Evolutionary conservation across 306 rosid species (phyloP), one percentile per base, ranked within the genome.

Genomic region (Lathyrus aphaca): DNA sequence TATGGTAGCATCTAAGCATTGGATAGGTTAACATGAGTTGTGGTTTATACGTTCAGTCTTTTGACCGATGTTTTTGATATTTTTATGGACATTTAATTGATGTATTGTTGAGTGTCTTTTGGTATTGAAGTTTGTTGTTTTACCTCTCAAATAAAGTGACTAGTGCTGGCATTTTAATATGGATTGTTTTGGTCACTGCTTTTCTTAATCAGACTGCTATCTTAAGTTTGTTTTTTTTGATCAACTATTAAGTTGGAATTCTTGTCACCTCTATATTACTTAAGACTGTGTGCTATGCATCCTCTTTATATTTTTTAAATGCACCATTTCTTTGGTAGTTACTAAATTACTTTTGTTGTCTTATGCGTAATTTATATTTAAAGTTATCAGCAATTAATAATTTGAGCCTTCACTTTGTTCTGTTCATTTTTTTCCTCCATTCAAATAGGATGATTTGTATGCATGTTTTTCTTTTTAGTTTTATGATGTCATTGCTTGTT

Each of bases 401-500:
- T 5, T 75, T 58, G 38, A 38, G 18, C 44, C 15, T 14, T 67
- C 18, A 61, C 40, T 14, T 48, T 45, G 32, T 35, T 67, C 16
- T 57, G 6, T 18, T 45, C 4, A 10, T 69, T 17, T 69, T 38
- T 43, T 44, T 17, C 30, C 17, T 55, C 18, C 30, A 55, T 53
- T 37, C 15, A 7, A 44, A 6, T 44, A 39, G 25, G 27, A 30
- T 42, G 18, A 13, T 42, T 49, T 40, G 44, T 11, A 21, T 23
- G 13, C 30, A 12, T 42, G 5, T 55, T 29, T 11, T 40, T 29
- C 11, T 25, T 27, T 30, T 30, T 30, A 30, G 5, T 5, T 29
- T 54, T 44, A 3, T 48, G 39, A 61, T 12, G 29, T 48, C 10
- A 45, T 61, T 15, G 17, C 53, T 61, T 69, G 75, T 49, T 27